A percentile compares a stretch with the other conserved stretches of the same genome.
phyloP scores from a whole-genome alignment of 768 basidiomycete species.

The Lanmaoa pseudosensibilis region DNA sequence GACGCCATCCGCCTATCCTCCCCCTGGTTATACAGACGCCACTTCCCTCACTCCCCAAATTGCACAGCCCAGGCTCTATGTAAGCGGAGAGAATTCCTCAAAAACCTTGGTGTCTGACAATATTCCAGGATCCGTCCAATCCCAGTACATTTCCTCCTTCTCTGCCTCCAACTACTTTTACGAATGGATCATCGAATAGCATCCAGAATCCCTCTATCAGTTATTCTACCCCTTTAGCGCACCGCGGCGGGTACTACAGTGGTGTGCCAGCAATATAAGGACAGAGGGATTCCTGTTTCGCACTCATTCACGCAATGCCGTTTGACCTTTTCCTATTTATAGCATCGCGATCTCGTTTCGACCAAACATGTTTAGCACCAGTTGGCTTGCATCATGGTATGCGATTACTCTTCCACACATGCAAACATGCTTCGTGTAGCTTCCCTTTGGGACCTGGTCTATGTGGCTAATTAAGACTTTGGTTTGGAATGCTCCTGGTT shows the following conservation, averaged over 20 bases:
- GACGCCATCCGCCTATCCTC: background rate
- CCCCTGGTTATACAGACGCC: conserved; percentile 7
- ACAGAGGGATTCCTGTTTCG: background rate
- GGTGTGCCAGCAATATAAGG: conserved; percentile 28
- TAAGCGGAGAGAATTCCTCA: conserved; percentile 11
- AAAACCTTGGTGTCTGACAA: background rate
- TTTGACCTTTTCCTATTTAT: too few species aligned
- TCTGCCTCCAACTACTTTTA: conserved; percentile 14
- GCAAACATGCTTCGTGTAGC: too few species aligned
- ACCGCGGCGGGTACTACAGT: conserved; percentile 23
- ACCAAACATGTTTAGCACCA: too few species aligned
- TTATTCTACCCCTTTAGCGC: conserved; percentile 10
- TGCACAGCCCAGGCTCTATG: conserved; percentile 31
- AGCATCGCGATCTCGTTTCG: too few species aligned
- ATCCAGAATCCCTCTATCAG: background rate
- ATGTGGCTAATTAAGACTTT: too few species aligned
- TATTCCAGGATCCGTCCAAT: conserved; percentile 35
- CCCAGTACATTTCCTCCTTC: conserved; percentile 37
- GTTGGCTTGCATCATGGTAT: too few species aligned
- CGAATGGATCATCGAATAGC: conserved; percentile 6
- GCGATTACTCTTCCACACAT: too few species aligned
- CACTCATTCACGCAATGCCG: too few species aligned
- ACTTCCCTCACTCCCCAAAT: conserved; percentile 18
- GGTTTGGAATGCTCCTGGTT: too few species aligned
- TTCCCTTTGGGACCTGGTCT: too few species aligned